Conservation (phyloP, 2,329 filamentous ascomycete species). For the Microsporum canis region DNA sequence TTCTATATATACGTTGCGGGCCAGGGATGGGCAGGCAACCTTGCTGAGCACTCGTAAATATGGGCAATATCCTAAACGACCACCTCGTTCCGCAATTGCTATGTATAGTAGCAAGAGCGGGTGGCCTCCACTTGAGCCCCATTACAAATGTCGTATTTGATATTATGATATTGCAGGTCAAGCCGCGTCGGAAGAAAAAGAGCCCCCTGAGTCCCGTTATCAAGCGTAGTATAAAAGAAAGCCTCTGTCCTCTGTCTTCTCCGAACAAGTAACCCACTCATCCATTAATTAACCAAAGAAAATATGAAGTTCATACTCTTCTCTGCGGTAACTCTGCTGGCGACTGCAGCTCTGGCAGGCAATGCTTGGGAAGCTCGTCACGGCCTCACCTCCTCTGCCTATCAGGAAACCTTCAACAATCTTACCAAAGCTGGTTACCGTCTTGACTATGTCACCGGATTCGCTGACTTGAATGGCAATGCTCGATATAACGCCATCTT, state of each 20-base stretch:
- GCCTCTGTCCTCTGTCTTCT: too few relatives aligned
- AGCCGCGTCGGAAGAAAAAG: not conserved
- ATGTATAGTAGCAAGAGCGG: not conserved
- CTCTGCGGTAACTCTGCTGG: not conserved
- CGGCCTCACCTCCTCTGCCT: constrained; percentile 6
- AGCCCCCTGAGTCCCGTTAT: too few relatives aligned
- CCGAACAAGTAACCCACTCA: not conserved
- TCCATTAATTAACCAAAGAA: not conserved
- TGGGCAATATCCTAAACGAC: not conserved
- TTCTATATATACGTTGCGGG: too few relatives aligned
- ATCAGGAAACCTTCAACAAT: constrained; percentile 8
- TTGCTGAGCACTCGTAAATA: not conserved
- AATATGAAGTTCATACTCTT: not conserved
- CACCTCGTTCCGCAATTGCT: not conserved
- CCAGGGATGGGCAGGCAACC: too few relatives aligned
- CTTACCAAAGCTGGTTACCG: constrained; percentile 6
- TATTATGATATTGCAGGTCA: not conserved
- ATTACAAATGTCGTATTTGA: not conserved
- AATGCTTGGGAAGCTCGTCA: constrained; percentile 7
- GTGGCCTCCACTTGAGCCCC: not conserved
- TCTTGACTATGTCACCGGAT: constrained; percentile 10
- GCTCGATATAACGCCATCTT: constrained; percentile 10
- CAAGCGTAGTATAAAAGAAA: too few relatives aligned
- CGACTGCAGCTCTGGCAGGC: not conserved
- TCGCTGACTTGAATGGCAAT: not conserved